Evolutionary conservation across 129 eudicot species (phyloP), one percentile per base, ranked within the genome.

Genomic region (Tanacetum coccineum): DNA sequence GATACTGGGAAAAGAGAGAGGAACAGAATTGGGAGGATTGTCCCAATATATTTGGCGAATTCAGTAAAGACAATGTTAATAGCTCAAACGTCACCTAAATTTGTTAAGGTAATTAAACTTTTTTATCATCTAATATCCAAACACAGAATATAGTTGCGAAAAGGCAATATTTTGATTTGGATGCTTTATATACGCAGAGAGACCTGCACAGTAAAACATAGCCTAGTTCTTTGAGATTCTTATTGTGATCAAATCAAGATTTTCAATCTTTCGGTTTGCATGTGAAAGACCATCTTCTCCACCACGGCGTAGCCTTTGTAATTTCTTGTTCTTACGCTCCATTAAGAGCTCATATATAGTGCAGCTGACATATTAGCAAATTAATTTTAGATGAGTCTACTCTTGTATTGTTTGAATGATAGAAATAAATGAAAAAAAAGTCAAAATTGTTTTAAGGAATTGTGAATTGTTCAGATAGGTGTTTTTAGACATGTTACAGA

Each of bases 1-100:
- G 97, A 15, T 90, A 90, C 44, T 87, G 95, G 97, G 97, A 86
- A 71, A 83, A 87, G 17, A 72, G 95, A 68, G 87, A 82, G 59
- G 79, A 71, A 17, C 77, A 80, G 47, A 84, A 73, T 9, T 90
- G 95, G 95, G 85, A 84, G 13, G 86, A 70, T 46, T 90, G 97
- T 77, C 95, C 91, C 2, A 70, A 80, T 60, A 82, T 90, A 52
- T 90, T 87, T 69, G 91, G 91, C 49, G 91, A 87, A 71, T 79
- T 84, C 54, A 80, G 58, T 22, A 74, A 87, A 47, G 91, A 70
- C 64, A 74, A 46, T 50, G 60, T 75, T 71, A 74, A 71, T 75
- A 75, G 54, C 39, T 77, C 83, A 59, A 53, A 56, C n/a, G 89
- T 83, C 62, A 80, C 83, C 59, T 82, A 75, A 87, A 68, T 68